Base-by-base conservation (phyloP, 1,139 yeast genomes). In the Chernovozyma aurita region DNA sequence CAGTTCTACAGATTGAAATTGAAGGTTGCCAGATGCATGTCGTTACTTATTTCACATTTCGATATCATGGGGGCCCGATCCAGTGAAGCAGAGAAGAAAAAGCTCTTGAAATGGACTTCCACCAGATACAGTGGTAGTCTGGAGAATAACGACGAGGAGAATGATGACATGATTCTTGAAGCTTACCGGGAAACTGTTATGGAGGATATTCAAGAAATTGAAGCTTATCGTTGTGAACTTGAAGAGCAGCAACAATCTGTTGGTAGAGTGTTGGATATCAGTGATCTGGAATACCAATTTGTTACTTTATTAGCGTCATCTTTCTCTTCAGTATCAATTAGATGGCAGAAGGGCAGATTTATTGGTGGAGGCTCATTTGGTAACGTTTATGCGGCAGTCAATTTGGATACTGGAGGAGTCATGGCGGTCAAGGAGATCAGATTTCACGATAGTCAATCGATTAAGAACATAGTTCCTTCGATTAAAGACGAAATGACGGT, bases 61-160 rank as follows among this genome's bases (percentile, higher is more conserved):
- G 98, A 92, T 62, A 88, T 92, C 39, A 92, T 92, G 96, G 98
- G 98, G 36, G 97, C 97, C 0, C 74, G 97, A 50, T 85, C 96
- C 5, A 85, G 84, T 53, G 94, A 86, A 42, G 88, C 88, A 3
- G 88, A 82, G 47, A 69, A 73, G 61, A 73, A 65, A 47, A 68
- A 70, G 50, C 63, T 68, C 60, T 67, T 70, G 53, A 76, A 65
- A 47, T 78, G 71, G 75, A 67, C 67, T 31, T 68, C 69, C n/a
- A 73, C 60, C 50, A 69, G 71, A 42, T 20, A 7, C 22, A 13
- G 28, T 16, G 8, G 11, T 12, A 13, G 12, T 13, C 28, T 11
- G 28, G 17, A 16, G 6, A 63, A 65, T 50, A 58, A 65, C 42
- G 55, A 66, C 44, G 28, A 28, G 13, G 76, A 74, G 52, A 56